These are phyloP conservation scores for Silene noctiflora DNA, from an alignment of 179 eudicot genomes.

Conservation along the genomic window DNA sequence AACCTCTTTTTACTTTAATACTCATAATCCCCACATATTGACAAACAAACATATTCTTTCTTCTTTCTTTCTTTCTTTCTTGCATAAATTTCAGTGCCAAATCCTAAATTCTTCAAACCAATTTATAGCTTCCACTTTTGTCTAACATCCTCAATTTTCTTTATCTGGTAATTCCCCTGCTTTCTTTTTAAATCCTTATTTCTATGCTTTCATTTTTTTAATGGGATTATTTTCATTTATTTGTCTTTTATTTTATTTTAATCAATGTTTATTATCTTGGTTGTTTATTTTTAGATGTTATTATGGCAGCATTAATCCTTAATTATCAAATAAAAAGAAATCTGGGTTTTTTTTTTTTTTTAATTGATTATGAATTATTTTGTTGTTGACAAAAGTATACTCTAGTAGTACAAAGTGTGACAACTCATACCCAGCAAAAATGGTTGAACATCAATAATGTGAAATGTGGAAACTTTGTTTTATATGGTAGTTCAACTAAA, in stretches of 20 bases:
- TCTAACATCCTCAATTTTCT: background rate
- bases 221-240: background rate
- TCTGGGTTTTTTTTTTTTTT: background rate
- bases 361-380: background rate
- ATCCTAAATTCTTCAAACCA: background rate
- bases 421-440: background rate
- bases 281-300: background rate
- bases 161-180: background rate
- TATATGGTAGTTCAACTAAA: background rate
- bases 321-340: background rate
- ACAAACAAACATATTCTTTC: background rate
- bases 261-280: background rate
- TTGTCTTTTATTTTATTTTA: background rate
- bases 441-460: background rate
- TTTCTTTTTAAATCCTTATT: background rate
- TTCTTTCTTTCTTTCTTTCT: background rate
- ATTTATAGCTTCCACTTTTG: background rate
- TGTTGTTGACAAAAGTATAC: background rate
- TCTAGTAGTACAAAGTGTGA: background rate
- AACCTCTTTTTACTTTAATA: background rate
- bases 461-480: background rate
- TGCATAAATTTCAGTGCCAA: background rate
- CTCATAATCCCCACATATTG: background rate
- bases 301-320: background rate
- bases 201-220: background rate